Percentiles rank a stretch among this genome's conserved stretches.
Conservation (phyloP, 805 yeast species). For the Candida ficus region DNA sequence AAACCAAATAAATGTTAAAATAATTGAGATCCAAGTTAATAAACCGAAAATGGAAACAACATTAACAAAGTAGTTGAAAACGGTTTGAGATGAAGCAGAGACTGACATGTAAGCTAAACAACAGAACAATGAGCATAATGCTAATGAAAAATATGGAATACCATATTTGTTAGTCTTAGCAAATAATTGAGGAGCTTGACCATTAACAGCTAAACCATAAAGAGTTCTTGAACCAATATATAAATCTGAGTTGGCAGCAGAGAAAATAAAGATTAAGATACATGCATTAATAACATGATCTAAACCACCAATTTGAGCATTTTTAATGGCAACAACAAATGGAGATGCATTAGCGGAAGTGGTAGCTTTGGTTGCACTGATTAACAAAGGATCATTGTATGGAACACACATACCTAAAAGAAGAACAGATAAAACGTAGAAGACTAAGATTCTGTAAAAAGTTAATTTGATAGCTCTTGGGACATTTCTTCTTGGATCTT, state of each 20-base stretch:
- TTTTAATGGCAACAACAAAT: slow-evolving; percentile 74
- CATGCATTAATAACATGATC: slow-evolving; percentile 77
- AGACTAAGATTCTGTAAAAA: slow-evolving; percentile 61
- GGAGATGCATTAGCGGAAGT: slow-evolving; percentile 73
- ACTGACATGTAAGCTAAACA: slow-evolving; percentile 68
- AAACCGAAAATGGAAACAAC: slow-evolving; percentile 74
- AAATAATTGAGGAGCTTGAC: slow-evolving; percentile 68
- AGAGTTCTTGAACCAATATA: slow-evolving; percentile 73
- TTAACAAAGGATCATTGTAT: slow-evolving; percentile 44
- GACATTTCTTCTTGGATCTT: slow-evolving; percentile 61
- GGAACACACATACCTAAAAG: slow-evolving; percentile 67
- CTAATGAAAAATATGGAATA: slow-evolving; percentile 59
- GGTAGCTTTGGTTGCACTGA: slow-evolving; percentile 41
- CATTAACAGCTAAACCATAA: slow-evolving; percentile 66
- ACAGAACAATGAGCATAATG: slow-evolving; percentile 46
- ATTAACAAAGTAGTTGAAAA: slow-evolving; percentile 68
- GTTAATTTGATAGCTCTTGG: slow-evolving; percentile 70
- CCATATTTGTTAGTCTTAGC: slow-evolving; percentile 63
- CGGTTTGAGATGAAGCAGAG: slow-evolving; percentile 46
- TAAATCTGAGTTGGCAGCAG: slow-evolving; percentile 77
- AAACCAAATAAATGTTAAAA: slow-evolving; percentile 63
- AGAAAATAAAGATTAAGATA: slow-evolving; percentile 69
- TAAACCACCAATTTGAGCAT: slow-evolving; percentile 57
- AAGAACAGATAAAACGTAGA: slow-evolving; percentile 57
- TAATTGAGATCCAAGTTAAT: slow-evolving; percentile 68